Base-by-base conservation (phyloP, 2,329 filamentous ascomycete species). In the Cercospora sesami region DNA sequence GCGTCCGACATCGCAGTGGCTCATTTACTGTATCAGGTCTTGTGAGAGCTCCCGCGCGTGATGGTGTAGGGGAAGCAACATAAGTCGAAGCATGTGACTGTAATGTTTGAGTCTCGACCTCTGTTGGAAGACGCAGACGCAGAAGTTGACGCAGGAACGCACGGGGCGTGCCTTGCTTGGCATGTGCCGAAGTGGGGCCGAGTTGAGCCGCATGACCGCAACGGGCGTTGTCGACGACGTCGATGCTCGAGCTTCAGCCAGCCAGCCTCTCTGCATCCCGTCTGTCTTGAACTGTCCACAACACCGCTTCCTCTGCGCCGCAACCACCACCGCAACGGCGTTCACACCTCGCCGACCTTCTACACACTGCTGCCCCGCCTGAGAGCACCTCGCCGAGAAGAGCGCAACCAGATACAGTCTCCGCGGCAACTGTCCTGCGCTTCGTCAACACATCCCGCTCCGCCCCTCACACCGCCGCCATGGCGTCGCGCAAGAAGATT, bases 401-500 rank as follows among this genome's bases (percentile, higher is more conserved):
- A 58, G 26, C 26, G 26, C 53, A 2, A 18, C 53, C 53, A 28
- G 6, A 31, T 4, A 57, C 21, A 57, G 7, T 58, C 14, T 9
- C 26, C 53, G 53, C 53, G 26, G 53, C 53, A 58, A 58, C 14
- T 33, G 53, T 30, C 28, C 53, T 57, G 53, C 53, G 53, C 14
- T 30, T 9, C 26, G 30, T 33, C 53, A 30, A 31, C 14, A 30
- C 30, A 12, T 14, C 53, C 53, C 28, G 28, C 45, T 53, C 45
- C 42, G 31, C 45, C 16, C 7, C 60, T 28, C 28, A 31, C 39
- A 36, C 60, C 60, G 28, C 42, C 66, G 51, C 59, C 53, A 80
- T 80, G 78, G 73, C 78, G 45, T 79, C 78, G 26, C 72, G 77
- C 65, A 80, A 79, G 75, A 80, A 79, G 76, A 78, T 79, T 60